These are phyloP conservation scores for Fusarium decemcellulare DNA, from an alignment of 2,329 filamentous ascomycete species.

Conservation along the genomic window DNA sequence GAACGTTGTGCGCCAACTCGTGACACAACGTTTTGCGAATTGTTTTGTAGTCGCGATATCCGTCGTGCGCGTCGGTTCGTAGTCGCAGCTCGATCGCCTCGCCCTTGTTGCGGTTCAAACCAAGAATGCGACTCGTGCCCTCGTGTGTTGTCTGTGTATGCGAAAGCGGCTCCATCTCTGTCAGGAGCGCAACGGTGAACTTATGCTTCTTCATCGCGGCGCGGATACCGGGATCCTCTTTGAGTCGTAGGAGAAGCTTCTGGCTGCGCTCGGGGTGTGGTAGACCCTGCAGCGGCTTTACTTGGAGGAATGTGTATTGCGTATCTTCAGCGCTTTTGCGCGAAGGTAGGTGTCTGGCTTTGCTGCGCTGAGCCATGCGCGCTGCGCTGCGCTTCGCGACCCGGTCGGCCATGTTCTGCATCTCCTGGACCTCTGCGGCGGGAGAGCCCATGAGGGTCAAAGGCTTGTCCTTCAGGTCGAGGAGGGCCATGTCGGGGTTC, in stretches of 20 bases:
- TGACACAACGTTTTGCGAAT: conserved; percentile 95
- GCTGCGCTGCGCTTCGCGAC: conserved; percentile 64
- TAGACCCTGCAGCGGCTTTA: conserved; percentile 83
- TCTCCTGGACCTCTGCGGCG: conserved; percentile 69
- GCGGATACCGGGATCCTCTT: conserved; percentile 87
- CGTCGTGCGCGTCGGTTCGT: conserved; percentile 94
- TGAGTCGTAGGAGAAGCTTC: conserved; percentile 81
- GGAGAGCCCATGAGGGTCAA: conserved; percentile 77
- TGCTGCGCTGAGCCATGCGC: conserved; percentile 51
- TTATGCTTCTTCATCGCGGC: conserved; percentile 86
- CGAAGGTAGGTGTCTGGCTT: conserved; percentile 36
- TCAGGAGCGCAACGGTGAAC: conserved; percentile 88
- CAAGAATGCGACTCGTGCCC: conserved; percentile 81
- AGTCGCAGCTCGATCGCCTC: conserved; percentile 92
- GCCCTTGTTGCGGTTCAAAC: conserved; percentile 88
- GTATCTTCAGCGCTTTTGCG: conserved; percentile 64
- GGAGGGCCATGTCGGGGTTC: conserved; percentile 65
- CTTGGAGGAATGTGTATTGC: conserved; percentile 84
- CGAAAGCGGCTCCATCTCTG: conserved; percentile 93
- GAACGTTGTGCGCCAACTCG: conserved; percentile 94
- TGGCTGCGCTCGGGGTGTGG: conserved; percentile 81
- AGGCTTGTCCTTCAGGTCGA: conserved; percentile 68
- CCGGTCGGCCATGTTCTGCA: conserved; percentile 64
- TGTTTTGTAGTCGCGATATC: conserved; percentile 92
- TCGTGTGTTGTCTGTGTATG: conserved; percentile 82